A percentile compares a stretch with the other conserved stretches of the same genome.
phyloP scores from a whole-genome alignment of 1,284 basidiomycete genomes.

The Boletus mariae region DNA sequence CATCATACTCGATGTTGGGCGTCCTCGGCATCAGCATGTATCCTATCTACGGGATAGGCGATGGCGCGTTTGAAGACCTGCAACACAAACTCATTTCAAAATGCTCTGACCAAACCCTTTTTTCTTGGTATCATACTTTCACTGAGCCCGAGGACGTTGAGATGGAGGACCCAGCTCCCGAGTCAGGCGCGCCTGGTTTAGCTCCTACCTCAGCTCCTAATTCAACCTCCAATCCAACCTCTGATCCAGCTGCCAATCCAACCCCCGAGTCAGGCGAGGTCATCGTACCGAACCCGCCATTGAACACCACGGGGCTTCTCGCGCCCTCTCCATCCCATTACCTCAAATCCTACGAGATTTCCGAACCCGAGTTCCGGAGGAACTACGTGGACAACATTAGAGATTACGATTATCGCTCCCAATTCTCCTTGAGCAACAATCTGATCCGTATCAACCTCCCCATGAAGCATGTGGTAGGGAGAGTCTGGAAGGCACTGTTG shows the following conservation, averaged over 20 bases:
- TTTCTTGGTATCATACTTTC: slow-evolving; percentile 21
- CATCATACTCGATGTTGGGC: slow-evolving; percentile 29
- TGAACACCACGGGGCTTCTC: slow-evolving; percentile 21
- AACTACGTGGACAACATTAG: slow-evolving; percentile 19
- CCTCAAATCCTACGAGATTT: slow-evolving; percentile 20
- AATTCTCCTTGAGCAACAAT: slow-evolving; percentile 23
- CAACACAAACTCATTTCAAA: slow-evolving; percentile 20
- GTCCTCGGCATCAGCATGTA: slow-evolving; percentile 20
- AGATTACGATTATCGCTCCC: slow-evolving; percentile 10
- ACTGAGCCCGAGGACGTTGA: slow-evolving; percentile 7
- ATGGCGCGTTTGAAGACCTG: slow-evolving; percentile 21
- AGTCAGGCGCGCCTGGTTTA: not conserved
- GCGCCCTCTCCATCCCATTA: slow-evolving; percentile 22
- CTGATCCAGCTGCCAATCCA: not conserved
- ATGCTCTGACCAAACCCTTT: slow-evolving; percentile 28
- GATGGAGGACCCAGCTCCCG: slow-evolving; percentile 1
- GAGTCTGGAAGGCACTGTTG: slow-evolving; percentile 23
- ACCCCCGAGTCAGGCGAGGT: not conserved
- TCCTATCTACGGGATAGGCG: slow-evolving; percentile 21
- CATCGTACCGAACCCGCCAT: not conserved
- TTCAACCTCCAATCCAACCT: not conserved
- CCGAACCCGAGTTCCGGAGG: slow-evolving; percentile 17
- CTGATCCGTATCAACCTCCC: slow-evolving; percentile 20
- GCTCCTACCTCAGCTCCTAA: not conserved
- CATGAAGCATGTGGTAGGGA: slow-evolving; percentile 15